Evolutionary conservation across 176 grass and related monocot species (phyloP).

Genomic region (Thalia dealbata): DNA sequence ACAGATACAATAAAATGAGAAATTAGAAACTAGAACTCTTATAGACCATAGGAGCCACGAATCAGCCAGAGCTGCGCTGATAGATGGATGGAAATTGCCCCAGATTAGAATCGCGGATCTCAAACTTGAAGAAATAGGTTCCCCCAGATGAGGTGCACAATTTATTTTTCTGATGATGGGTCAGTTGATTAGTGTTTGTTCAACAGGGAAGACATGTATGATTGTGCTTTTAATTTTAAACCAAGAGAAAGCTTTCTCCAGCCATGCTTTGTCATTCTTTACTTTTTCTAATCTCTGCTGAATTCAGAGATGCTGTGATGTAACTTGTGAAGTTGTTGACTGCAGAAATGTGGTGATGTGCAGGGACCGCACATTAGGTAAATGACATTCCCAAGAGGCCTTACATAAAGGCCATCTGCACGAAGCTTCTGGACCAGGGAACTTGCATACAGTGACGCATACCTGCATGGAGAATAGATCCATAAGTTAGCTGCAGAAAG

Average conservation of each 20-base stretch:
- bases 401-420: conserved; percentile 60
- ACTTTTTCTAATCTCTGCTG: neutral
- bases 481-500: conserved; percentile 7
- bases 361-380: conserved; percentile 94
- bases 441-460: conserved; percentile 54
- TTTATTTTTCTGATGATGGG: no score
- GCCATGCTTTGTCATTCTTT: neutral
- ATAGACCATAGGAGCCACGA: no score
- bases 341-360: conserved; percentile 48
- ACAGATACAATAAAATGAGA: no score
- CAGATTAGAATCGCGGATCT: no score
- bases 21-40: no score
- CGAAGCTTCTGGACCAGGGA: conserved; percentile 66
- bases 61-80: no score
- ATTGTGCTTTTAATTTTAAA: no score
- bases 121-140: no score
- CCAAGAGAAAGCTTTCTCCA: neutral
- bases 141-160: no score
- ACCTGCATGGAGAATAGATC: conserved; percentile 31
- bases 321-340: conserved; percentile 52
- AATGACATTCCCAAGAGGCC: conserved; percentile 83
- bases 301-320: conserved; percentile 37
- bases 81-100: no score
- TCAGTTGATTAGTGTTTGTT: no score
- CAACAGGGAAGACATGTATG: no score